Conservation (phyloP, 1,284 basidiomycete species). For the Cryptococcus hybrid region DNA sequence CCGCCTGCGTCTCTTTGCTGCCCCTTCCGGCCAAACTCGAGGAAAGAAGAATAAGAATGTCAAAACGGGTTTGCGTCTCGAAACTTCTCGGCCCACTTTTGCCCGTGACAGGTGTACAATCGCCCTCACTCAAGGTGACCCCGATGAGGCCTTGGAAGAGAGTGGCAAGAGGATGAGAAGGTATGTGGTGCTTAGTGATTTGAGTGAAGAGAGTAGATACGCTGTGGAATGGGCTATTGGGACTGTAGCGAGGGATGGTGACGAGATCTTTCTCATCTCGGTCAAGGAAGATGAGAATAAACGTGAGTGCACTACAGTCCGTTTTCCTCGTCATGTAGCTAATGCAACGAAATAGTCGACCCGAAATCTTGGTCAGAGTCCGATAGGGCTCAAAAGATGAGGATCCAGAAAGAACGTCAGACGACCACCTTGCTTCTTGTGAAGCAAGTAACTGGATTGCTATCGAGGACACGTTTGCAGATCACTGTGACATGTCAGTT, state of each 20-base stretch:
- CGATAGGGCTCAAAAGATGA: slow-evolving; percentile 71
- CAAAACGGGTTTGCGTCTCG: slow-evolving; percentile 49
- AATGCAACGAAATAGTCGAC: slow-evolving; percentile 58
- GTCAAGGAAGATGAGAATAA: slow-evolving; percentile 92
- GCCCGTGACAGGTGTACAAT: slow-evolving; percentile 92
- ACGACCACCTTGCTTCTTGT: slow-evolving; percentile 80
- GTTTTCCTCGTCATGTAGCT: neutral
- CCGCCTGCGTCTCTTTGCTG: slow-evolving; percentile 42
- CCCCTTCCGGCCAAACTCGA: slow-evolving; percentile 16
- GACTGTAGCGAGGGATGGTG: slow-evolving; percentile 91
- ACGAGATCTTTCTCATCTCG: slow-evolving; percentile 82
- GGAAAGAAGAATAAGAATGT: slow-evolving; percentile 26
- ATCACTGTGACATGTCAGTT: slow-evolving; percentile 89
- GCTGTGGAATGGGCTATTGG: slow-evolving; percentile 96
- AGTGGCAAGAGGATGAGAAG: slow-evolving; percentile 61
- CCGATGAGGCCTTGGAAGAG: slow-evolving; percentile 57
- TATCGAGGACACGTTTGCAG: slow-evolving; percentile 85
- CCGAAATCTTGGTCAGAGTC: slow-evolving; percentile 64
- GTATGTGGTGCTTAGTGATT: slow-evolving; percentile 90
- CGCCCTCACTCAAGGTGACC: slow-evolving; percentile 79
- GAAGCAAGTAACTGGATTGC: slow-evolving; percentile 80
- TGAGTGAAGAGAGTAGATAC: slow-evolving; percentile 87
- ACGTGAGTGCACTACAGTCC: slow-evolving; percentile 54
- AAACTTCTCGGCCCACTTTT: slow-evolving; percentile 75
- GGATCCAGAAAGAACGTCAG: slow-evolving; percentile 91